Evolutionary conservation across 169 alveolate species (phyloP).

Genomic region (Toxoplasma gondii): DNA sequence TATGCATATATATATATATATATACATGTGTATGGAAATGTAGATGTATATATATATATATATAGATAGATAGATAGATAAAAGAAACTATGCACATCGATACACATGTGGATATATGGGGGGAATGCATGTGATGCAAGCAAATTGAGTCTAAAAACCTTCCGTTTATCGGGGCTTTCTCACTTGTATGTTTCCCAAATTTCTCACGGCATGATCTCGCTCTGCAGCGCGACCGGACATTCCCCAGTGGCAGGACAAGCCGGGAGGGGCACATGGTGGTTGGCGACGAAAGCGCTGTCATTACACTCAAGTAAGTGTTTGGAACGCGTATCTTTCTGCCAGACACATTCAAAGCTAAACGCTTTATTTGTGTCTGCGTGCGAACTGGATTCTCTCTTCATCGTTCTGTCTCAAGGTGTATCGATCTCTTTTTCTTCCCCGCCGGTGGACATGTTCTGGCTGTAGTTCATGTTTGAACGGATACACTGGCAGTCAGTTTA

Average conservation of each 20-base stretch:
- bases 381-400: too few species aligned
- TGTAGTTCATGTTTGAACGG: too few species aligned
- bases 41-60: not conserved
- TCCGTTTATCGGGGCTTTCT: not conserved
- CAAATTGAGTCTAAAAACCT: not conserved
- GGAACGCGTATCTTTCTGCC: not conserved
- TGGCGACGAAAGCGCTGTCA: conserved; percentile 57
- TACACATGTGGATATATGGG: too few species aligned
- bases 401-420: too few species aligned
- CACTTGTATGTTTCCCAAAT: not conserved
- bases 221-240: conserved; percentile 48
- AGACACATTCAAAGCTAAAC: not conserved
- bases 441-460: too few species aligned
- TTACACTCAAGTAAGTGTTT: conserved; percentile 58
- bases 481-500: too few species aligned
- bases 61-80: not conserved
- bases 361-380: not conserved
- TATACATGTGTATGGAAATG: too few species aligned
- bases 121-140: too few species aligned
- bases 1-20: too few species aligned
- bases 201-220: not conserved
- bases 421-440: too few species aligned
- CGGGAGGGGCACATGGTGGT: conserved; percentile 56
- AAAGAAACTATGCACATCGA: not conserved
- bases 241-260: conserved; percentile 46